These are phyloP conservation scores for Plasmodium malariae DNA, from an alignment of 169 alveolate genomes.

Conservation along the genomic window DNA sequence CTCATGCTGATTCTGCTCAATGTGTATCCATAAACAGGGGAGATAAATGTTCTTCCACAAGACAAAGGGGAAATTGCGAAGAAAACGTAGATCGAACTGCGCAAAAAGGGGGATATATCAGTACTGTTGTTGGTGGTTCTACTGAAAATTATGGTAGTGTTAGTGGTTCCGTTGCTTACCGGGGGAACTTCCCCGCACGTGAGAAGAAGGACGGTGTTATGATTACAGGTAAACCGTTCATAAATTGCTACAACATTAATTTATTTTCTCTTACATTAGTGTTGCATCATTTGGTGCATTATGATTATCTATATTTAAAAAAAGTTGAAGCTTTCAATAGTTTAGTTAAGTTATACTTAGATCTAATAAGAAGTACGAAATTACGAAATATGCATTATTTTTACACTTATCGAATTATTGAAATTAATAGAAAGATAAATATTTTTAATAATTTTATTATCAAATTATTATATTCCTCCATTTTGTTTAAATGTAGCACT, in stretches of 20 bases:
- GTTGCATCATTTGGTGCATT: slow-evolving; percentile 8
- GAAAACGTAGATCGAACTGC: too few species aligned
- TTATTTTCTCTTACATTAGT: slow-evolving; percentile 7
- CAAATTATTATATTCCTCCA: slow-evolving; percentile 33
- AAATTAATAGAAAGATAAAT: slow-evolving; percentile 10
- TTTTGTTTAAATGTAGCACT: slow-evolving; percentile 26
- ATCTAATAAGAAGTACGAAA: slow-evolving; percentile 25
- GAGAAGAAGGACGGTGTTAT: too few species aligned
- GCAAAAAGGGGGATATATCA: too few species aligned
- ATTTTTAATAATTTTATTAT: slow-evolving; percentile 31
- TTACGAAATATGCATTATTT: slow-evolving; percentile 41
- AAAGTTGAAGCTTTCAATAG: not conserved
- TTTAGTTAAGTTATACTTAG: slow-evolving; percentile 30
- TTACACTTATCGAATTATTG: slow-evolving; percentile 30
- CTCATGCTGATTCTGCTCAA: too few species aligned
- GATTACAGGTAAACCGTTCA: not conserved
- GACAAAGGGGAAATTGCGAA: too few species aligned
- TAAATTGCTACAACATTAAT: slow-evolving; percentile 2
- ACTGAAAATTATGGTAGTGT: too few species aligned
- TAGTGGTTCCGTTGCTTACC: too few species aligned
- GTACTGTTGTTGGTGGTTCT: too few species aligned
- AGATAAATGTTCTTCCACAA: too few species aligned
- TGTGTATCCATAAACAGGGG: too few species aligned
- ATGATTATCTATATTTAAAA: slow-evolving; percentile 35
- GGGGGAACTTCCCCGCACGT: too few species aligned